These are phyloP conservation scores for Candida arabinofermentans DNA, from an alignment of 805 yeast genomes.

Conservation along the genomic window DNA sequence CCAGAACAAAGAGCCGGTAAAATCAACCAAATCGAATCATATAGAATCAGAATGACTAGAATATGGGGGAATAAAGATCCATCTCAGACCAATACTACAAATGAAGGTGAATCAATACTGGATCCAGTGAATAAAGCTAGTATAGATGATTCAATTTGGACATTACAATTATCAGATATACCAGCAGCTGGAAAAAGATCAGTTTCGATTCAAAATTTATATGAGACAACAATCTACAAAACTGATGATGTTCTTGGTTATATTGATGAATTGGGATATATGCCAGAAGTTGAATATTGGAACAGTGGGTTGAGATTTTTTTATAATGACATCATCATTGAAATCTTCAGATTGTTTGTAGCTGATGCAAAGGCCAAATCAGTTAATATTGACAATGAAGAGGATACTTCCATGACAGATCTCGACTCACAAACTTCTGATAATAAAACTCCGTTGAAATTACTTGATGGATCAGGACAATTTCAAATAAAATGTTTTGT, in stretches of 20 bases:
- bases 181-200: constrained; percentile 71
- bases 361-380: constrained; percentile 12
- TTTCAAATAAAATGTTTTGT: constrained; percentile 62
- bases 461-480: constrained; percentile 49
- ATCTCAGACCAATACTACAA: neutral
- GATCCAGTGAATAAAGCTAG: constrained; percentile 8
- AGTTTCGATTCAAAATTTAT: constrained; percentile 61
- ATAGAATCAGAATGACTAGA: constrained; percentile 45
- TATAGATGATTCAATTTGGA: constrained; percentile 44
- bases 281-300: constrained; percentile 58
- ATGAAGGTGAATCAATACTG: constrained; percentile 16
- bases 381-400: constrained; percentile 8
- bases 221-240: constrained; percentile 53
- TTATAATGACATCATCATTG: constrained; percentile 57
- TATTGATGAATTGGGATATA: constrained; percentile 68
- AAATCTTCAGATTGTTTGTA: constrained; percentile 46
- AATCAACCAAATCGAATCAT: constrained; percentile 54
- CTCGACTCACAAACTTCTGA: constrained; percentile 1
- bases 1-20: constrained; percentile 55
- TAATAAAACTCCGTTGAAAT: constrained; percentile 8
- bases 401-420: constrained; percentile 4
- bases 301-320: constrained; percentile 58
- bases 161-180: constrained; percentile 62
- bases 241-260: constrained; percentile 42
- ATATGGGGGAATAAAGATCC: constrained; percentile 34